Evolutionary conservation across 2,329 filamentous ascomycete genomes (phyloP), one percentile per base, ranked within the genome.

Genomic region (Podosphaera fusca): DNA sequence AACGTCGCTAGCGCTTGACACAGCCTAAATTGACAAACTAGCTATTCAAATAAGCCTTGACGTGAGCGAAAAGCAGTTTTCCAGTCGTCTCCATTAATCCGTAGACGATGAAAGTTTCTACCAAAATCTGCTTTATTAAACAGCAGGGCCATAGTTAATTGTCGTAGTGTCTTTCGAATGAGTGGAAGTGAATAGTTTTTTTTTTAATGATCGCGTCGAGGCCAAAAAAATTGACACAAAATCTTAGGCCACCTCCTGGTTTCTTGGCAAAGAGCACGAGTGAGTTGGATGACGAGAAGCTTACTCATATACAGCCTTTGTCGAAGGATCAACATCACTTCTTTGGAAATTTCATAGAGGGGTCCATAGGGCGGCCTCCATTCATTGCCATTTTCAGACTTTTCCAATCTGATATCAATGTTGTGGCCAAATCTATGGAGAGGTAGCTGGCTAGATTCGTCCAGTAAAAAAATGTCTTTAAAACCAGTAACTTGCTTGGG

Each of bases 21-120:
- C 10, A 59, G 31, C 8, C 50, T 42, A 35, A 59, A 59, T 9
- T 31, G 36, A n/a, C 54, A n/a, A 10, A 59, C 56, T 36, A 38
- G 35, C 35, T 10, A 38, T 10, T 38, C 35, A 21, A 12, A 21
- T 5, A 49, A 21, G 8, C 3, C 45, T 49, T 12, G n/a, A 12
- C 45, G 45, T 30, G 45, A 12, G 45, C 45, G 45, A 4, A 49
- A 49, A n/a, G 45, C 45, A 8, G 45, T 49, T 49, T 49, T 49
- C 45, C 45, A 49, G 10, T 49, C 45, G 21, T 49, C 45, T 21
- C 8, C 45, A 8, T 49, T 49, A n/a, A 49, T 49, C 4, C 8
- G 8, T 10, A 49, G 45, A 2, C 45, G 45, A 30, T 49, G 45
- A 30, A 49, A 49, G 7, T 2, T n/a, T 21, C 9, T 21, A 30